Evolutionary conservation across 495 filamentous ascomycete genomes (phyloP), one percentile per base, ranked within the genome.

Genomic region (Geopyxis carbonaria): DNA sequence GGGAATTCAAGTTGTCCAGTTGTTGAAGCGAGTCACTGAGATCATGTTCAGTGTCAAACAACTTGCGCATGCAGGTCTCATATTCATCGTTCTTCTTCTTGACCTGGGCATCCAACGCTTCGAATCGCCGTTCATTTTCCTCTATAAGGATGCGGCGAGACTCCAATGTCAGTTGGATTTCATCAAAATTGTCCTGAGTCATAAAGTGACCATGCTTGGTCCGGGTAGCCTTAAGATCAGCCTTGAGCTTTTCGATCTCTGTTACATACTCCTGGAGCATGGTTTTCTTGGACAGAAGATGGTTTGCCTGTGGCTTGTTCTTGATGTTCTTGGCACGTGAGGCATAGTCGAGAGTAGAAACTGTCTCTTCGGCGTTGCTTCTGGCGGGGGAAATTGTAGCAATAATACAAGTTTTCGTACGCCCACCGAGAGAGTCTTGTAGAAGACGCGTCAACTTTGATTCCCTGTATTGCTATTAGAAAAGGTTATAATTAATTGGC

Each of bases 371-470:
- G 10, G 95, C 66, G 51, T 94, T 97, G 61, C 74, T 85, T 54
- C 84, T 85, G 4, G 85, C 80, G 5, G 91, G 85, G 1, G 89
- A 94, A 31, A 97, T 71, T 0, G 91, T 97, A 2, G 89, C 91
- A 49, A 97, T 94, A 47, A 97, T 97, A 61, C 89, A 95, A 3
- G 89, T 97, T 57, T 95, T 97, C 6, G 89, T 97, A 33, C 75
- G 74, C 8, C 89, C 89, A 32, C 89, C 89, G 0, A 97, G 69
- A 10, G 89, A 97, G 52, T 97, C 91, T 74, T 95, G 89, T 34
- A 97, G 63, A 2, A 97, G 64, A 16, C 89, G 73, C 2, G 89
- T 99, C 35, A 99, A 70, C 56, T 99, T 99, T 1, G 89, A 95
- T 58, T 95, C 89, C 44, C 89, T 64, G 45, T 43, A 14, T 16